These are phyloP conservation scores for Pseudogymnoascus destructans DNA, from an alignment of 2,329 filamentous ascomycete genomes.

Conservation along the genomic window DNA sequence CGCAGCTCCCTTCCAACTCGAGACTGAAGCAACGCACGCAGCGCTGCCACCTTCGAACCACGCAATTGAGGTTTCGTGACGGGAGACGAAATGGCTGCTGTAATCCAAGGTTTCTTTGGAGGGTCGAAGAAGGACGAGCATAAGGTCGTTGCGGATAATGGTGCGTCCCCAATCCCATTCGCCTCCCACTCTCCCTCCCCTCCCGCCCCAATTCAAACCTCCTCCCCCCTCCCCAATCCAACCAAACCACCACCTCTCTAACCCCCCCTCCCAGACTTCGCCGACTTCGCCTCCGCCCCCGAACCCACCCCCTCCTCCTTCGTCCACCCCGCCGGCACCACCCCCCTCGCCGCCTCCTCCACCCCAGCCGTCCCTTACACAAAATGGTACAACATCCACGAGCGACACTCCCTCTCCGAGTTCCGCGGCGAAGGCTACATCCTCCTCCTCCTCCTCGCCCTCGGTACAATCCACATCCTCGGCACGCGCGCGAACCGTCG, in stretches of 20 bases:
- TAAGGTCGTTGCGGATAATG: constrained; percentile 41
- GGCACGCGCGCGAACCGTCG: constrained; percentile 67
- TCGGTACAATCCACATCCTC: constrained; percentile 68
- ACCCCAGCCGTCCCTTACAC: constrained; percentile 57
- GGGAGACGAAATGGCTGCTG: constrained; percentile 20
- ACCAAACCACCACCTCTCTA: not conserved
- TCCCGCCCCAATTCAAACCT: not conserved
- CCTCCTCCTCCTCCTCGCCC: constrained; percentile 57
- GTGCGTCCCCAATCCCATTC: constrained; percentile 34
- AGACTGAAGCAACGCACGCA: not conserved
- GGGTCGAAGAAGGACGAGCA: constrained; percentile 45
- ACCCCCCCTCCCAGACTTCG: constrained; percentile 58
- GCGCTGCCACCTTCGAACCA: not conserved
- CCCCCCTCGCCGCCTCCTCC: constrained; percentile 32
- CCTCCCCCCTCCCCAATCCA: not conserved
- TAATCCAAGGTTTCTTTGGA: constrained; percentile 49
- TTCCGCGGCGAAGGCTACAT: constrained; percentile 83
- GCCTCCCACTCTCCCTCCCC: not conserved
- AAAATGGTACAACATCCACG: constrained; percentile 94
- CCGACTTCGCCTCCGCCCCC: constrained; percentile 69
- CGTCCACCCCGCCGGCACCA: constrained; percentile 32
- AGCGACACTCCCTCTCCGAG: constrained; percentile 70
- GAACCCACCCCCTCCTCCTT: constrained; percentile 45
- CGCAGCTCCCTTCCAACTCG: not conserved
- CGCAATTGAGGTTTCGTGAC: constrained; percentile 3